Evolutionary conservation across 225 moss, liverwort and hornwort genomes (phyloP), one percentile per base, ranked within the genome.

Genomic region (Pseudoscleropodium purum): DNA sequence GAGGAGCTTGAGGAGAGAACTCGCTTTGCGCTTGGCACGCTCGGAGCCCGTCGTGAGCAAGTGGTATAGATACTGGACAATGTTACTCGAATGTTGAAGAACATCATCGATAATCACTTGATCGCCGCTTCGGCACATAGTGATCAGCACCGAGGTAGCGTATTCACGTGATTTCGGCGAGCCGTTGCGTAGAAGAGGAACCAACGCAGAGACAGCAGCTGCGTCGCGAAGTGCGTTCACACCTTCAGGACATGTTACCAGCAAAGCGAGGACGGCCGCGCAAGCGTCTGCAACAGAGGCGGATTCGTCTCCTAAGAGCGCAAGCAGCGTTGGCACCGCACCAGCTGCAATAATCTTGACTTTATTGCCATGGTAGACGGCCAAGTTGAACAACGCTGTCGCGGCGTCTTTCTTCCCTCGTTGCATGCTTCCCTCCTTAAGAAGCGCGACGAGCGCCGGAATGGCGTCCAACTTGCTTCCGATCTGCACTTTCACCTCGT

Each of bases 401-500:
- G 95, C 95, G 56, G 97, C 97, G 86, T 97, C 97, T 76, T 86
- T 93, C 93, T 94, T 95, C 60, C 94, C 97, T 51, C 96, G 93
- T 62, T 90, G 90, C 36, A 89, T 88, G 79, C 93, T 96, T 45
- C 94, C 97, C 66, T 95, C 94, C 63, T 81, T 91, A 5, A 96
- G 93, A 3, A 97, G 87, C 68, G 92, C 85, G 49, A 96, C 91
- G 37, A 97, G 90, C 11, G 97, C 90, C 47, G 95, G 93, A 87
- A 96, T 94, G 31, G 94, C 97, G 61, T 76, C 90, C 36, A 92
- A 74, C 61, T 94, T 95, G 87, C 47, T 87, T 79, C 97, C 97
- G 63, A 97, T 94, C 84, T 89, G 84, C 41, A 93, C 88, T 88
- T 97, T 97, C 86, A 94, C 90, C 54, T 94, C 95, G 77, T 97